Percentiles rank a stretch among this genome's conserved stretches.
phyloP scores from a whole-genome alignment of 2,329 filamentous ascomycete species.

The Gyromitra esculenta region DNA sequence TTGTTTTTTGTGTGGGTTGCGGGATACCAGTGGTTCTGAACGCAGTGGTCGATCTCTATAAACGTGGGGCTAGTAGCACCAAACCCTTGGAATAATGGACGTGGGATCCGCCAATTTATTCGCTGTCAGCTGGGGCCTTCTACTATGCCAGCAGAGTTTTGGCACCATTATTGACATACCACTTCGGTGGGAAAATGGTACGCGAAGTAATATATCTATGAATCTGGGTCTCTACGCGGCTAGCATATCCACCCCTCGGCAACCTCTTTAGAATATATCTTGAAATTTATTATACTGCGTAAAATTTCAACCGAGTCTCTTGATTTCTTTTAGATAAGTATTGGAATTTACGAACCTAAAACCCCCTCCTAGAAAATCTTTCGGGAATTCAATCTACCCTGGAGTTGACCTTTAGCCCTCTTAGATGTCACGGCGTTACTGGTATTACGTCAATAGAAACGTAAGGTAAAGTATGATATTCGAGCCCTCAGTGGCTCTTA shows the following conservation, averaged over 20 bases:
- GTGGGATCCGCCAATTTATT: neutral
- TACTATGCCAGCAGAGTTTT: neutral
- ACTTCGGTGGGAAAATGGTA: neutral
- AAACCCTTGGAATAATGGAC: neutral
- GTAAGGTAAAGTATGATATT: neutral
- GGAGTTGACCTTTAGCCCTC: neutral
- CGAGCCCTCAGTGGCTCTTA: neutral
- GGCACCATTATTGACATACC: neutral
- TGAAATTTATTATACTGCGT: neutral
- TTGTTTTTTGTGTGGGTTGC: neutral
- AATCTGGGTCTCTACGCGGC: constrained; percentile 10
- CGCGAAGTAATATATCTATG: constrained; percentile 2
- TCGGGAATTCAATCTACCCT: neutral
- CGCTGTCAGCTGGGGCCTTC: neutral
- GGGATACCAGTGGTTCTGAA: neutral
- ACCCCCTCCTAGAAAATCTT: neutral
- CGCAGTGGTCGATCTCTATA: neutral
- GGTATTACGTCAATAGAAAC: neutral
- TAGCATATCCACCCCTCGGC: neutral
- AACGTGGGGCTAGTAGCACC: neutral
- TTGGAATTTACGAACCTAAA: neutral
- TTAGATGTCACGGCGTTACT: neutral
- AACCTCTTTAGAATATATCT: neutral
- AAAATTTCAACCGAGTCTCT: neutral
- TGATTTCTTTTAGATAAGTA: neutral